Conservation (phyloP, 192 early-diverging fungal genomes). For the Entomortierella lignicola region DNA sequence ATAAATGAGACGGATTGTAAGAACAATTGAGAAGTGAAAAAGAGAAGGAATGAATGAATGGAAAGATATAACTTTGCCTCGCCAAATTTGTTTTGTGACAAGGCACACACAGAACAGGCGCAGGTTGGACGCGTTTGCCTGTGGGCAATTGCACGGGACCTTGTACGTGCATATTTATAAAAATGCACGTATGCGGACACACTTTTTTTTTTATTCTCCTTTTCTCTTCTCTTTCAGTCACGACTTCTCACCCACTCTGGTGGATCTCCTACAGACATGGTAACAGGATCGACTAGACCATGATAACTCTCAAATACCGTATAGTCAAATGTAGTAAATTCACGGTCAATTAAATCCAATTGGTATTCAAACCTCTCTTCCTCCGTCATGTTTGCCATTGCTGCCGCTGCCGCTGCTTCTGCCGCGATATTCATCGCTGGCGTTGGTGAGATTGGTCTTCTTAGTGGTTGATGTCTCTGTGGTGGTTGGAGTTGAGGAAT, state of each 20-base stretch:
- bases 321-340: conserved; percentile 88
- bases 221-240: conserved; percentile 4
- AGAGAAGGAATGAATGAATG: not conserved
- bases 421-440: conserved; percentile 43
- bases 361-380: conserved; percentile 23
- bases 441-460: conserved; percentile 15
- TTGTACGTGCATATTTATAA: not conserved
- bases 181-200: not conserved
- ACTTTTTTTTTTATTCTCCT: not conserved
- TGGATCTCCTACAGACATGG: conserved; percentile 71
- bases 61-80: not conserved
- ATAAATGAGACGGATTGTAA: not conserved
- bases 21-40: not conserved
- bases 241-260: conserved; percentile 72
- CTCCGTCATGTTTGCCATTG: conserved; percentile 21
- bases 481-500: not conserved
- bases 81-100: not conserved
- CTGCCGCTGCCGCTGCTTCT: conserved; percentile 17
- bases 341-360: conserved; percentile 71
- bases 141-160: too few species aligned
- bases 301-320: conserved; percentile 82
- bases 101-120: not conserved
- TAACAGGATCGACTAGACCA: conserved; percentile 72
- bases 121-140: not conserved
- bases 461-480: not conserved